Evolutionary conservation across 495 filamentous ascomycete species (phyloP).

Genomic region (Penicillium waksmanii): DNA sequence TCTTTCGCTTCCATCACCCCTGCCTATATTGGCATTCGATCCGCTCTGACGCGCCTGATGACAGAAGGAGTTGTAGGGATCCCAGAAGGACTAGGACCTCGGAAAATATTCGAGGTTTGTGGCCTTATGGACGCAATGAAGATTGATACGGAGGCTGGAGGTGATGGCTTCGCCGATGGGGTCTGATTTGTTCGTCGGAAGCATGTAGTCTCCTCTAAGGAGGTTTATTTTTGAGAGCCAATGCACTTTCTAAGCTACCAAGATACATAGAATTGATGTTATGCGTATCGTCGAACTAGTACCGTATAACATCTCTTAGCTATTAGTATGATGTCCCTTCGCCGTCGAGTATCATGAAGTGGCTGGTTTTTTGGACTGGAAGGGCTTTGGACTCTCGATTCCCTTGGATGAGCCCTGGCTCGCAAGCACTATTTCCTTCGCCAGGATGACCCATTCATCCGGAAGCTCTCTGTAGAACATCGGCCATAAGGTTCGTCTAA

Average conservation of each 20-base stretch:
- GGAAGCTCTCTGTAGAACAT: slow-evolving; percentile 6
- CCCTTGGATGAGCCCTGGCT: background rate
- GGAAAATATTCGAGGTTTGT: slow-evolving; percentile 59
- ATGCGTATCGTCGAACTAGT: too few species aligned
- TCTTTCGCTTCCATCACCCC: slow-evolving; percentile 55
- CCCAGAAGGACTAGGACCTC: slow-evolving; percentile 50
- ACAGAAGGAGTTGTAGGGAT: slow-evolving; percentile 51
- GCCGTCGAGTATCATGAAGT: background rate
- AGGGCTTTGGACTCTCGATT: background rate
- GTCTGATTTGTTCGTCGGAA: slow-evolving; percentile 25
- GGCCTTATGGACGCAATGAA: slow-evolving; percentile 61
- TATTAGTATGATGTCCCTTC: too few species aligned
- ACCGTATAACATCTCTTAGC: too few species aligned
- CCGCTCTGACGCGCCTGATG: slow-evolving; percentile 49
- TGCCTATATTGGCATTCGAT: slow-evolving; percentile 55
- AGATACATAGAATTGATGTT: background rate
- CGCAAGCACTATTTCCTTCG: slow-evolving; percentile 16
- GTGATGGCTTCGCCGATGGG: slow-evolving; percentile 47
- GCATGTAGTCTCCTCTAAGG: background rate
- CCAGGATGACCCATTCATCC: slow-evolving; percentile 3
- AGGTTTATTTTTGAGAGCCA: slow-evolving; percentile 6
- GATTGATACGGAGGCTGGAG: slow-evolving; percentile 60
- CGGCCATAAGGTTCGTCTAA: slow-evolving; percentile 19
- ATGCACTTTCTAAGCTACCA: background rate
- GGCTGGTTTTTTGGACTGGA: background rate